Base-by-base conservation (phyloP, 2,329 filamentous ascomycete genomes). In the Xylariaceae sp. region DNA sequence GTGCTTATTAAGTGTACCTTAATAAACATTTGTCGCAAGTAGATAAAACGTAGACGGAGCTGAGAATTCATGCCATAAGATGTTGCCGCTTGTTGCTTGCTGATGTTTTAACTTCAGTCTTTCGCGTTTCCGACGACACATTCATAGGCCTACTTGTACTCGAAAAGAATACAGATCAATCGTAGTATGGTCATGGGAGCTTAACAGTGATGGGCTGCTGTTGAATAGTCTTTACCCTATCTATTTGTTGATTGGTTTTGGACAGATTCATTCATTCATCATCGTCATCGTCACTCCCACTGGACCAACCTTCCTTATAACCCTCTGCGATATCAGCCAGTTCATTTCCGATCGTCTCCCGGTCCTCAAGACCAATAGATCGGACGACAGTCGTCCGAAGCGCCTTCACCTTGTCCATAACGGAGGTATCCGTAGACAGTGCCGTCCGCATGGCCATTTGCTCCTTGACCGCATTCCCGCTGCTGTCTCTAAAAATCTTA, bases 291-390 rank as follows among this genome's bases (percentile, higher is more conserved):
- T 90, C 88, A 53, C 84, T 87, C 20, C 86, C 91, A 65, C 88
- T 91, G 10, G 85, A 86, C 89, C 91, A 96, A 1, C 91, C 91
- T 57, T 94, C 90, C 62, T 91, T 86, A 70, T 97, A 97, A 55
- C 89, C 89, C 66, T 96, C 92, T 1, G 88, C 87, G 64, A 97
- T 86, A 55, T 89, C 87, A 20, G 88, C 85, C 32, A 99, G 77
- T 10, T 88, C 86, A 67, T 96, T 94, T 39, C 85, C 83, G n/a
- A 97, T 77, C 2, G 79, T 78, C 72, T 99, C 94, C 35, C 93
- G 82, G 66, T 97, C 92, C 55, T 95, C 91, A 3, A 93, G 64
- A 0, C 79, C 77, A 13, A 92, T 78, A 9, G 83, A 79, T 57
- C 86, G 81, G 13, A 81, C 74, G 10, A 88, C 85, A 10, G 88